Conservation (phyloP, 306 rosid genomes). For the Prunus fruticosa region DNA sequence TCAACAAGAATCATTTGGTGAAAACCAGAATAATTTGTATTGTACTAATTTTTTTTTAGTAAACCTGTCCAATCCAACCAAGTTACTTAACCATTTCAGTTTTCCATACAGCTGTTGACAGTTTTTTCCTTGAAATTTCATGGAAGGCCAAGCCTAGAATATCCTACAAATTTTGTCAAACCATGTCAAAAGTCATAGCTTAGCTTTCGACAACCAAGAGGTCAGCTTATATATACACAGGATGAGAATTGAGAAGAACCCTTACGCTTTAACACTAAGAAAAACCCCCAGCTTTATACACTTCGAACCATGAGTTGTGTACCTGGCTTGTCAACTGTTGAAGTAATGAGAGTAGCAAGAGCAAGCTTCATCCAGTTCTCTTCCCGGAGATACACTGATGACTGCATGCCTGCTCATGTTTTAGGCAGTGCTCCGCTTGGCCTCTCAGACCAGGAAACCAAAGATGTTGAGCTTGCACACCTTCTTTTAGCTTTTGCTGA, state of each 20-base stretch:
- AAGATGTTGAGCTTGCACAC: constrained; percentile 50
- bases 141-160: not conserved
- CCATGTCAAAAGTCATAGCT: constrained; percentile 3
- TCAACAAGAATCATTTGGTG: not conserved
- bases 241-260: not conserved
- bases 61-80: not conserved
- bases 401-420: constrained; percentile 30
- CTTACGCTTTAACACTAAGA: not conserved
- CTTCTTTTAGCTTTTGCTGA: constrained; percentile 60
- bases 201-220: not conserved
- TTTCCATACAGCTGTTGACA: constrained; percentile 7
- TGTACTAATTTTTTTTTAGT: not conserved
- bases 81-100: not conserved
- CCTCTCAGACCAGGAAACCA: constrained; percentile 43
- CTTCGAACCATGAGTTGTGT: constrained; percentile 5
- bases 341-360: constrained; percentile 50
- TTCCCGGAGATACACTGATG: constrained; percentile 13
- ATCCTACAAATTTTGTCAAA: constrained; percentile 1
- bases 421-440: constrained; percentile 33
- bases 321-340: constrained; percentile 41
- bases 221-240: not conserved
- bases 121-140: not conserved
- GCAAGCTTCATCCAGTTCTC: constrained; percentile 49
- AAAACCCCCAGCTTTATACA: not conserved
- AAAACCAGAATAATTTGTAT: not conserved